Base-by-base conservation (phyloP, 1,284 basidiomycete genomes). In the Fomitopsis pinicola region DNA sequence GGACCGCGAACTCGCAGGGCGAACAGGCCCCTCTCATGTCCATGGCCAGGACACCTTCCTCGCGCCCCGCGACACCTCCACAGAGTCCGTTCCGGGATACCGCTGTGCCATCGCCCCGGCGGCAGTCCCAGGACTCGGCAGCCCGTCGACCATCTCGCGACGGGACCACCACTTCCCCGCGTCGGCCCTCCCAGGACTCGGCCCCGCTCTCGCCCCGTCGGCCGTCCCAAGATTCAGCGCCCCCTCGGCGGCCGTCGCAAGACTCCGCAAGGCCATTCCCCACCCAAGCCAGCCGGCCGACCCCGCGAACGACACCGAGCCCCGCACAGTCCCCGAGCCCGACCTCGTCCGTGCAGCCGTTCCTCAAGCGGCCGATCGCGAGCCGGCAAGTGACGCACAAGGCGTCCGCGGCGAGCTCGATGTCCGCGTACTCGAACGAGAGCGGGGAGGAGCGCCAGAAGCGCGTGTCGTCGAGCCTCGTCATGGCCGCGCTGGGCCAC, bases 351-450 rank as follows among this genome's bases (percentile, higher is more conserved):
- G 63, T 54, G 57, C 67, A 42, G 57, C 64, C 40, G n/a, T 65
- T 33, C 63, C 63, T 63, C 42, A 61, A 54, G 42, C 63, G 64
- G 38, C 64, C 64, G 22, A 55, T 66, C 4, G 63, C 71, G 14
- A 53, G 36, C 35, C 35, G 44, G 35, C 35, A 54, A 9, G 52
- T 54, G 19, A 55, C 54, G n/a, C 71, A 71, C 44, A 70, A 69
- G 61, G 64, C 66, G 17, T 73, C 74, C 2, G 67, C 68, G 7
- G 61, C 71, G 50, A 73, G 73, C 62, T 67, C 72, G 10, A 66
- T 62, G n/a, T 76, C 75, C 10, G 63, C 64, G 35, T 76, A 75
- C 59, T 77, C 75, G 22, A 69, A 66, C 12, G 71, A 69, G 62
- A 76, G 72, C 59, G 74, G 71, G 10, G 75, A 74, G 54, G 71